Base-by-base conservation (phyloP, 164 flowering plant genomes). In the Kingdonia uniflora region DNA sequence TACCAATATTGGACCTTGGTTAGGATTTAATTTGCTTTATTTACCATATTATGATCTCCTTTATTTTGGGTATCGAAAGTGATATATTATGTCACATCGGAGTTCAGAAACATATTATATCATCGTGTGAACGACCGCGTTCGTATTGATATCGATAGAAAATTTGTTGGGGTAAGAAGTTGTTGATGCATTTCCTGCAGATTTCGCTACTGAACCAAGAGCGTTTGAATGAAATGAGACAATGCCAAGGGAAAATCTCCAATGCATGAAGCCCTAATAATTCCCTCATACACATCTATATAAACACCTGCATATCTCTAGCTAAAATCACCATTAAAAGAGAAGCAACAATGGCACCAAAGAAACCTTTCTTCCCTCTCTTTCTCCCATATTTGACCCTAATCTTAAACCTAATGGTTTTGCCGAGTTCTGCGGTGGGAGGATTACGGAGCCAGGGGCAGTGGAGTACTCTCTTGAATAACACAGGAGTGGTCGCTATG, bases 401-500 rank as follows among this genome's bases (percentile, higher is more conserved):
- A 14, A 24, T 42, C 38, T 10, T 42, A 2, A 8, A 3, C 6
- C 35, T 47, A 54, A 25, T 54, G 16, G 5, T 4, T 25, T 15
- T 22, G 21, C 17, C 42, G 20, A 19, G 17, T 12, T 24, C 4
- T n/a, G 39, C 49, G 2, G 13, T 44, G 42, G 35, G 33, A 23
- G 52, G 35, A 10, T 22, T 11, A 24, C 67, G 58, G 11, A 65
- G 22, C 14, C 25, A 55, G 48, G 85, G 91, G 13, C 38, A 24
- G 19, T 86, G 95, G 95, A 61, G 75, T 49, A 64, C 81, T 5
- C 79, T 86, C 41, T 35, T 68, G 2, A 63, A 75, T 52, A 81
- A 58, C 73, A 56, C 73, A 2, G 95, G 95, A 5, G 83, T 86
- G 6, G 80, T 76, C 14, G 86, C 77, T 17, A 81, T 84, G 88